These are phyloP conservation scores for Diplodia sapinea DNA, from an alignment of 2,329 filamentous ascomycete species.

Conservation along the genomic window DNA sequence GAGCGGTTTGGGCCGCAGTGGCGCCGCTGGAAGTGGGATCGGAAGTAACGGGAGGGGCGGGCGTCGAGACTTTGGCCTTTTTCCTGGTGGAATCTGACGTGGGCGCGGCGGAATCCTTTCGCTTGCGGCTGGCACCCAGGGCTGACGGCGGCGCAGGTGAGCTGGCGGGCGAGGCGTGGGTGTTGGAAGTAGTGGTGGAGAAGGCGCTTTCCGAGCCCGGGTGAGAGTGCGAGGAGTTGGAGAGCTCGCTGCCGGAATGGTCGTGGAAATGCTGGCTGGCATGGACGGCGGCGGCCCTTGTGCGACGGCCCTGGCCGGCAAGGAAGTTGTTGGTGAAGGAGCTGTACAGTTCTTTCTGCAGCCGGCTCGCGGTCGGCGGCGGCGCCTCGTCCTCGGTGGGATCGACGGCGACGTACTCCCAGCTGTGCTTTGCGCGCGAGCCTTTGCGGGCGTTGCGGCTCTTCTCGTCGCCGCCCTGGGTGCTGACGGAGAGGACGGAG, in stretches of 20 bases:
- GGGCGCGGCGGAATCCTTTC: conserved; percentile 29
- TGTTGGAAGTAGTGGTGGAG: conserved; percentile 20
- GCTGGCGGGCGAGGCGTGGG: conserved; percentile 26
- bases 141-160: conserved; percentile 25
- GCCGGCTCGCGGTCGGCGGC: conserved; percentile 21
- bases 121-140: conserved; percentile 13
- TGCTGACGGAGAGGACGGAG: conserved; percentile 25
- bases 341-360: conserved; percentile 29
- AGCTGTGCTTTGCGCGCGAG: conserved; percentile 30
- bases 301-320: conserved; percentile 22
- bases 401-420: conserved; percentile 28
- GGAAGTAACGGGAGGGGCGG: conserved; percentile 19
- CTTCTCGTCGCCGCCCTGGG: conserved; percentile 1
- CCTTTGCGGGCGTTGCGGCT: conserved; percentile 2
- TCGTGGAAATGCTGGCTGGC: conserved; percentile 22
- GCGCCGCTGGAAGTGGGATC: background rate
- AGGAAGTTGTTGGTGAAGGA: conserved; percentile 31
- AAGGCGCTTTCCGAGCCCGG: conserved; percentile 23
- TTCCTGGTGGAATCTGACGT: conserved; percentile 20
- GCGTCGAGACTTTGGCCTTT: conserved; percentile 3
- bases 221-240: conserved; percentile 1
- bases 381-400: conserved; percentile 29
- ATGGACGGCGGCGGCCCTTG: conserved; percentile 10
- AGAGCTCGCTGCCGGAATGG: conserved; percentile 18
- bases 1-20: background rate